A percentile compares a stretch with the other conserved stretches of the same genome.
These are phyloP conservation scores for Vararia minispora DNA, from an alignment of 768 basidiomycete genomes.

Conservation along the genomic window DNA sequence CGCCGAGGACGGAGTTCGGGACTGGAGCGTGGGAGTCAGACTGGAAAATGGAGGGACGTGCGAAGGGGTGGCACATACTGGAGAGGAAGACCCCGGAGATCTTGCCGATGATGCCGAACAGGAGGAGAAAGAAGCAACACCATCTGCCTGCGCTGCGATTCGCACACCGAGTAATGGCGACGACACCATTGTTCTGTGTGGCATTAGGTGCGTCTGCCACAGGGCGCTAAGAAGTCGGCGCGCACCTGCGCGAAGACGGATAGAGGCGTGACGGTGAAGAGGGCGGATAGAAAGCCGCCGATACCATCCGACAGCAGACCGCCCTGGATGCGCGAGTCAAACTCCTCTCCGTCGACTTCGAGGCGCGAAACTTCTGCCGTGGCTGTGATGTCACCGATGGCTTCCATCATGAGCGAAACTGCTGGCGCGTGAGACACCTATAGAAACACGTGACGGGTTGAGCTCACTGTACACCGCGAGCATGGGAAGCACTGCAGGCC, in stretches of 20 bases:
- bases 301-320: constrained; percentile 78
- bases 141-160: constrained; percentile 69
- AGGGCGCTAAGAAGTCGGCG: too few species aligned
- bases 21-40: constrained; percentile 26
- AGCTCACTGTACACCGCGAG: constrained; percentile 43
- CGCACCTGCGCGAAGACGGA: constrained; percentile 62
- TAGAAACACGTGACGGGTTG: constrained; percentile 10
- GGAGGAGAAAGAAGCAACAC: constrained; percentile 70
- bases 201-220: too few species aligned
- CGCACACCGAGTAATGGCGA: constrained; percentile 77
- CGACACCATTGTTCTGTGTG: constrained; percentile 65
- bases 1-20: constrained; percentile 72
- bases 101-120: constrained; percentile 75
- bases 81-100: constrained; percentile 76
- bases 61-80: constrained; percentile 26
- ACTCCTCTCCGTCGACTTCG: constrained; percentile 61
- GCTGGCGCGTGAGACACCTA: background rate
- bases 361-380: constrained; percentile 73
- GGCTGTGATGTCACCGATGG: constrained; percentile 77
- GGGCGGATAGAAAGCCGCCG: constrained; percentile 65
- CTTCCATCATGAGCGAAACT: constrained; percentile 74
- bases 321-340: constrained; percentile 76
- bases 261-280: constrained; percentile 74
- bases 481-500: constrained; percentile 55
- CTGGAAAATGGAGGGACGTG: background rate